Conservation (phyloP, 352 stramenopile species). For the Plasmopara halstedii region DNA sequence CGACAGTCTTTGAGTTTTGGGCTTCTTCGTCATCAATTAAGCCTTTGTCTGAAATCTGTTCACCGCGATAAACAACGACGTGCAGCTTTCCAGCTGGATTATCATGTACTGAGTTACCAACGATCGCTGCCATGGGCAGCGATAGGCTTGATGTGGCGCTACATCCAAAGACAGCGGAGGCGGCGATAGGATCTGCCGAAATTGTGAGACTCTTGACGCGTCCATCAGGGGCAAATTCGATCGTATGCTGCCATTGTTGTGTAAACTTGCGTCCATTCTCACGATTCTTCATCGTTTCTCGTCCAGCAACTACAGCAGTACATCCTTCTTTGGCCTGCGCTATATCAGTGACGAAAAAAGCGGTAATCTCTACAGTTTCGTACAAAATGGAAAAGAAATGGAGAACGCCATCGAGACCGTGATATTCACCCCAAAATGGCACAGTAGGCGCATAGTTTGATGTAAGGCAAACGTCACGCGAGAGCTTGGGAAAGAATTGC, state of each 20-base stretch:
- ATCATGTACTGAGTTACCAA: slow-evolving; percentile 71
- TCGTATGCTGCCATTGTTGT: slow-evolving; percentile 86
- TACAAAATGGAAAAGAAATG: slow-evolving; percentile 89
- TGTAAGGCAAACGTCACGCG: slow-evolving; percentile 73
- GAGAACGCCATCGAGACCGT: slow-evolving; percentile 78
- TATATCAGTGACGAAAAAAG: slow-evolving; percentile 86
- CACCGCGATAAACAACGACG: slow-evolving; percentile 70
- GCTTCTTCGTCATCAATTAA: slow-evolving; percentile 41
- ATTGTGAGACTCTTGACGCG: slow-evolving; percentile 85
- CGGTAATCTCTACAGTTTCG: slow-evolving; percentile 83
- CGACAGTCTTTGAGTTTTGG: slow-evolving; percentile 32
- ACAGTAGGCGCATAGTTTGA: slow-evolving; percentile 86
- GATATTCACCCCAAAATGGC: slow-evolving; percentile 85
- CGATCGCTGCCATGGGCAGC: slow-evolving; percentile 73
- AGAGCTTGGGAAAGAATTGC: slow-evolving; percentile 85
- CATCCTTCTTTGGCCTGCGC: slow-evolving; percentile 76
- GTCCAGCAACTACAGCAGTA: slow-evolving; percentile 72
- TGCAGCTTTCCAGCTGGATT: slow-evolving; percentile 69
- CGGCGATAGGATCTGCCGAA: slow-evolving; percentile 71
- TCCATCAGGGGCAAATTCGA: slow-evolving; percentile 80
- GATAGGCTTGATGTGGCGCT: slow-evolving; percentile 82
- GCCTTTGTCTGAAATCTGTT: slow-evolving; percentile 71
- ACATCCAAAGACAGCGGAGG: slow-evolving; percentile 81
- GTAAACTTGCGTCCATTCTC: slow-evolving; percentile 85
- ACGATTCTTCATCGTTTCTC: slow-evolving; percentile 86